A percentile compares a stretch with the other conserved stretches of the same genome.
Evolutionary conservation across 371 early-diverging fungal genomes (phyloP).

Genomic region (Parasitella parasitica): DNA sequence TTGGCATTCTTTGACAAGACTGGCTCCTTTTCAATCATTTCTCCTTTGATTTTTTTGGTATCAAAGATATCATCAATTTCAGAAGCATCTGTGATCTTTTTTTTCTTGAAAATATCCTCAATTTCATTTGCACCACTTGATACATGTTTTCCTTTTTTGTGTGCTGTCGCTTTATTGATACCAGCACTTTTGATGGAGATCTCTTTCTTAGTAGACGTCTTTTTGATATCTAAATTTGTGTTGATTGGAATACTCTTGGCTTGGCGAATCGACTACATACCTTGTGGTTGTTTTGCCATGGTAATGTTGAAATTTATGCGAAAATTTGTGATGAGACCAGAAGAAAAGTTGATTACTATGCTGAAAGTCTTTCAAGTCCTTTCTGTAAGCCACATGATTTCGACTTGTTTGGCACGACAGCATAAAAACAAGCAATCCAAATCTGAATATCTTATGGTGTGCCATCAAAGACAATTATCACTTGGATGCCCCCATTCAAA

Average conservation of each 20-base stretch:
- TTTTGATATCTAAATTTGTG: not conserved
- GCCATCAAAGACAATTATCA: too few species aligned
- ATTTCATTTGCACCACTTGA: slow-evolving; percentile 5
- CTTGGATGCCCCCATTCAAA: too few species aligned
- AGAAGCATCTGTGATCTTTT: slow-evolving; percentile 17
- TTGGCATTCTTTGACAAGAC: slow-evolving; percentile 12
- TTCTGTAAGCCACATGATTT: not conserved
- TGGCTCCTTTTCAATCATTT: slow-evolving; percentile 6
- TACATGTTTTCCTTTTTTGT: slow-evolving; percentile 1
- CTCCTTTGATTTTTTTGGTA: slow-evolving; percentile 18
- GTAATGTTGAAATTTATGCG: not conserved
- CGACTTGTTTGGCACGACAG: too few species aligned
- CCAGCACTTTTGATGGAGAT: slow-evolving; percentile 20
- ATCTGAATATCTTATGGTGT: too few species aligned
- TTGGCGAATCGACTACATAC: not conserved
- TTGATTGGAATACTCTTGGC: too few species aligned
- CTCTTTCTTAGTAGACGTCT: not conserved
- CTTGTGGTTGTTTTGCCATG: not conserved
- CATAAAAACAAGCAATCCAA: too few species aligned
- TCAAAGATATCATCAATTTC: slow-evolving; percentile 56
- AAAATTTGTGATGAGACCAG: not conserved
- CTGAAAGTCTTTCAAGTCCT: not conserved
- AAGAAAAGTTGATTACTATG: not conserved
- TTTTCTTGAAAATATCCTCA: slow-evolving; percentile 14
- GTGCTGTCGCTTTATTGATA: slow-evolving; percentile 6